These are phyloP conservation scores for Tieghemiomyces parasiticus DNA, from an alignment of 192 early-diverging fungal species.

Conservation along the genomic window DNA sequence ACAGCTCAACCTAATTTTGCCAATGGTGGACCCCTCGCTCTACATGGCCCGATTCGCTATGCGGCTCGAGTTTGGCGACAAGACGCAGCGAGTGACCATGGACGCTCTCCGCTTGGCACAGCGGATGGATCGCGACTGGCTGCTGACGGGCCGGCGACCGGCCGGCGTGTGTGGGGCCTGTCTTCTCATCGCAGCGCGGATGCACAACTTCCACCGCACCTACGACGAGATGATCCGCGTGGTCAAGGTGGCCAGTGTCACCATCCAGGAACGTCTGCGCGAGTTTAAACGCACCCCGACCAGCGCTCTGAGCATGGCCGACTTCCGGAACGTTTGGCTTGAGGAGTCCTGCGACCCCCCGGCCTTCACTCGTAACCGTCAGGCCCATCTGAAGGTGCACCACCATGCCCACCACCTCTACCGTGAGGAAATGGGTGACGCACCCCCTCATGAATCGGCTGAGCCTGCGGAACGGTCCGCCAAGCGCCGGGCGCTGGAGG, in stretches of 20 bases:
- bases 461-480: too few relatives aligned
- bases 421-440: too few relatives aligned
- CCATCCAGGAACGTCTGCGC: slow-evolving; percentile 59
- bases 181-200: slow-evolving; percentile 73
- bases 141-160: slow-evolving; percentile 73
- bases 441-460: too few relatives aligned
- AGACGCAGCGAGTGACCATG: slow-evolving; percentile 52
- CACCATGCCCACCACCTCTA: too few relatives aligned
- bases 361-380: slow-evolving; percentile 43
- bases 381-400: too few relatives aligned
- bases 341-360: slow-evolving; percentile 72
- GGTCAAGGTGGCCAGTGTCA: slow-evolving; percentile 80
- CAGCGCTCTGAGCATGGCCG: slow-evolving; percentile 49
- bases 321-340: slow-evolving; percentile 78
- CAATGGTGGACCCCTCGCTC: slow-evolving; percentile 80
- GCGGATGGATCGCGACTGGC: slow-evolving; percentile 93
- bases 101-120: slow-evolving; percentile 72
- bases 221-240: slow-evolving; percentile 70
- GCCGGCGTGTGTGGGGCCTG: slow-evolving; percentile 91
- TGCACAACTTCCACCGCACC: slow-evolving; percentile 80
- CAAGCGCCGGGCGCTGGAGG: too few relatives aligned
- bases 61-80: slow-evolving; percentile 80
- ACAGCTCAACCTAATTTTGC: slow-evolving; percentile 41
- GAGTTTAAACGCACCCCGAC: slow-evolving; percentile 77
- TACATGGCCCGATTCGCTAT: slow-evolving; percentile 87